These are phyloP conservation scores for Juncus inflexus DNA, from an alignment of 176 grass and related monocot genomes.

Conservation along the genomic window DNA sequence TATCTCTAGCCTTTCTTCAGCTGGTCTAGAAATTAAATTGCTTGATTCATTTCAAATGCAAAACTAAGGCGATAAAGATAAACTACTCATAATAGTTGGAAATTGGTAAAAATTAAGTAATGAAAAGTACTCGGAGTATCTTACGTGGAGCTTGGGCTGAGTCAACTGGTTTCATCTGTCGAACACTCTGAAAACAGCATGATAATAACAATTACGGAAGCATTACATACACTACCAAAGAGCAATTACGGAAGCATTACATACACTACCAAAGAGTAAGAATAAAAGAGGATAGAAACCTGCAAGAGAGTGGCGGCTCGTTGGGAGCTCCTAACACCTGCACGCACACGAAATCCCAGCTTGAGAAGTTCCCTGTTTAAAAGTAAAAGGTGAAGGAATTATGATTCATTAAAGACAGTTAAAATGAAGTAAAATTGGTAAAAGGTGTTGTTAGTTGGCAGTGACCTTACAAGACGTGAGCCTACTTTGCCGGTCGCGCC, in stretches of 20 bases:
- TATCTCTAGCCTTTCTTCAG: constrained; percentile 63
- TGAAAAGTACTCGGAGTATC: constrained; percentile 21
- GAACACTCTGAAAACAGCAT: constrained; percentile 52
- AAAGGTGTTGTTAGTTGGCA: not conserved
- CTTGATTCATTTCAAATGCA: constrained; percentile 25
- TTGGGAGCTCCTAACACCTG: constrained; percentile 55
- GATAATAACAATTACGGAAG: not conserved
- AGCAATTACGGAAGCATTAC: not conserved
- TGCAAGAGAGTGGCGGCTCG: constrained; percentile 57
- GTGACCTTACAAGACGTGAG: constrained; percentile 37
- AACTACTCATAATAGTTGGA: constrained; percentile 2
- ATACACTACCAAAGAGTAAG: not conserved
- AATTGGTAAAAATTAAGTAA: constrained; percentile 1
- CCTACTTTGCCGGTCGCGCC: constrained; percentile 54
- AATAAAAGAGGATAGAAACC: constrained; percentile 13
- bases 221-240: not conserved
- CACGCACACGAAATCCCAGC: constrained; percentile 79
- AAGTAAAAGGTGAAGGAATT: constrained; percentile 5
- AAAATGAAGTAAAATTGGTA: not conserved
- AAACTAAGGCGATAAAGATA: constrained; percentile 5
- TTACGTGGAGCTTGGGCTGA: constrained; percentile 38
- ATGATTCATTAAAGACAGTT: not conserved
- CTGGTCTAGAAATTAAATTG: constrained; percentile 50
- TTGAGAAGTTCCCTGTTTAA: constrained; percentile 63
- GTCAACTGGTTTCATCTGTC: constrained; percentile 44